Evolutionary conservation across 306 rosid genomes (phyloP).

Genomic region (Styphnolobium japonicum): DNA sequence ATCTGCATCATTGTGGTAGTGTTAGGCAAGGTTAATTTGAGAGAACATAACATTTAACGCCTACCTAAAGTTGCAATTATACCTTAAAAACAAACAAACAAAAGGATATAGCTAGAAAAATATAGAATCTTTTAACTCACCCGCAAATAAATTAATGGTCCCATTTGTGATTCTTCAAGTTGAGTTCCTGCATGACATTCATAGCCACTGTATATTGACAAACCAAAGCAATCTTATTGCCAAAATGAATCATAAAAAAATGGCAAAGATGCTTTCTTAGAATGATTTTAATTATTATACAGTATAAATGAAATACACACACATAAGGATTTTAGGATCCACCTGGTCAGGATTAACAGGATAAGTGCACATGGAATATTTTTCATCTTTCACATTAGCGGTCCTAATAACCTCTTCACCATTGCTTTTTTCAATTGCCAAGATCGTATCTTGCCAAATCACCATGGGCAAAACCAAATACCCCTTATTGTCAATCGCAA

Average conservation of each 20-base stretch:
- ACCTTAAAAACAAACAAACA: not conserved
- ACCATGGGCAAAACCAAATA: slow-evolving; percentile 99
- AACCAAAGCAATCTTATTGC: not conserved
- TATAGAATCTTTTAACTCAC: slow-evolving; percentile 47
- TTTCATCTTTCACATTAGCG: slow-evolving; percentile 66
- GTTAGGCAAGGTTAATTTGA: not conserved
- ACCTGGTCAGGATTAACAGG: slow-evolving; percentile 93
- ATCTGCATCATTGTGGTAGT: not conserved
- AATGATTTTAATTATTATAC: not conserved
- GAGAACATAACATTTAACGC: not conserved
- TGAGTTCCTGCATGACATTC: slow-evolving; percentile 58
- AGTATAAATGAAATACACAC: not conserved
- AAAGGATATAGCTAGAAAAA: not conserved
- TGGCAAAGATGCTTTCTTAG: not conserved
- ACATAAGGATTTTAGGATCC: not conserved
- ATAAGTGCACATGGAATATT: slow-evolving; percentile 69
- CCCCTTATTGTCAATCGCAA: slow-evolving; percentile 93
- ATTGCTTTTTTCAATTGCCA: slow-evolving; percentile 66
- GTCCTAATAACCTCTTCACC: slow-evolving; percentile 54
- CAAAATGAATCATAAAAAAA: not conserved
- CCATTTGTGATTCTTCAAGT: slow-evolving; percentile 93
- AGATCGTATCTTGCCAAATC: slow-evolving; percentile 85
- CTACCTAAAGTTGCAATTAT: not conserved
- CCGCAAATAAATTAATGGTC: slow-evolving; percentile 97
- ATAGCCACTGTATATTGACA: not conserved